Evolutionary conservation across 2,329 filamentous ascomycete genomes (phyloP).

Genomic region (Aureobasidium uvarum): DNA sequence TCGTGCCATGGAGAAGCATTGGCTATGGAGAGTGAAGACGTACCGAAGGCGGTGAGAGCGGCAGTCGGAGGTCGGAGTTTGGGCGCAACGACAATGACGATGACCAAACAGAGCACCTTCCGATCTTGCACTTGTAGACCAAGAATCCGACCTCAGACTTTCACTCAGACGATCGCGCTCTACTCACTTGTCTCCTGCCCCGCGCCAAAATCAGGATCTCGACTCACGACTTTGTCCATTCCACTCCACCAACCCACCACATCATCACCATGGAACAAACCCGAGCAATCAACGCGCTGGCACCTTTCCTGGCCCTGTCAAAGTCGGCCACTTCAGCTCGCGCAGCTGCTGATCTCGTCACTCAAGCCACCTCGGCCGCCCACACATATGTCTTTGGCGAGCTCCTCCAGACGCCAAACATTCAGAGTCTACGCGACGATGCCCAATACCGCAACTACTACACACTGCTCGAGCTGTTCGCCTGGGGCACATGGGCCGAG

Average conservation of each 20-base stretch:
- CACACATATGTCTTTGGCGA: slow-evolving; percentile 94
- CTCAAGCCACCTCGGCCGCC: slow-evolving; percentile 81
- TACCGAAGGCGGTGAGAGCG: slow-evolving; percentile 1
- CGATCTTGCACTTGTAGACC: background rate
- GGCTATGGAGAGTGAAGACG: background rate
- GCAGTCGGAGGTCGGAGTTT: slow-evolving; percentile 20
- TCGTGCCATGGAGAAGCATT: background rate
- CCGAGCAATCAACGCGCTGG: slow-evolving; percentile 58
- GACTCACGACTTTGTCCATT: background rate
- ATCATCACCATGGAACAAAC: slow-evolving; percentile 66
- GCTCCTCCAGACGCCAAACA: slow-evolving; percentile 76
- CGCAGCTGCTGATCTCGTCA: slow-evolving; percentile 80
- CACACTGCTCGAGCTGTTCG: slow-evolving; percentile 80
- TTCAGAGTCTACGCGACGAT: slow-evolving; percentile 68
- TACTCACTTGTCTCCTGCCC: background rate
- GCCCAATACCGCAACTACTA: slow-evolving; percentile 64
- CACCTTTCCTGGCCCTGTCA: slow-evolving; percentile 88
- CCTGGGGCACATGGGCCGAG: slow-evolving; percentile 81
- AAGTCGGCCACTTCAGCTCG: slow-evolving; percentile 81
- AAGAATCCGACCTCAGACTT: background rate
- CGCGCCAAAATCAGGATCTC: background rate
- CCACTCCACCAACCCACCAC: background rate
- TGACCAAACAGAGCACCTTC: slow-evolving; percentile 18
- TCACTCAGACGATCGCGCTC: background rate
- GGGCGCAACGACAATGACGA: slow-evolving; percentile 13